Percentiles rank a stretch among this genome's conserved stretches.
Evolutionary conservation across 169 alveolate species (phyloP).

Genomic region (Nephromyces sp.): DNA sequence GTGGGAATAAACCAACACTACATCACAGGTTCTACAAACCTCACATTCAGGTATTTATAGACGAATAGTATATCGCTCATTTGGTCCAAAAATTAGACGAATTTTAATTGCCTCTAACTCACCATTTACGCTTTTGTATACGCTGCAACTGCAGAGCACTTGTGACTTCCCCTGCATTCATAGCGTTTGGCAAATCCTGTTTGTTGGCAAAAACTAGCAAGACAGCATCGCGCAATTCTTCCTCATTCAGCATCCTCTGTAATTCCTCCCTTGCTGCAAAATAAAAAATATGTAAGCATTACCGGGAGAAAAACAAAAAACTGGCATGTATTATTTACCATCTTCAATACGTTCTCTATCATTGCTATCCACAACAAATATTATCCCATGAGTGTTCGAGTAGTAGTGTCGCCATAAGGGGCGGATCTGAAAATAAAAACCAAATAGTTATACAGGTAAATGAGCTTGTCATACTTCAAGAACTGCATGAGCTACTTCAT

Average conservation of each 20-base stretch:
- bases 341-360: slow-evolving; percentile 90
- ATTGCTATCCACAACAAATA: slow-evolving; percentile 92
- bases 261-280: slow-evolving; percentile 50
- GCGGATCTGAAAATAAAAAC: slow-evolving; percentile 43
- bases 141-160: slow-evolving; percentile 84
- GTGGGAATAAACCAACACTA: no score
- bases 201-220: slow-evolving; percentile 96
- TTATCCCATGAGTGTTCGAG: slow-evolving; percentile 88
- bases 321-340: slow-evolving; percentile 51
- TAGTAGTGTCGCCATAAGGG: slow-evolving; percentile 91
- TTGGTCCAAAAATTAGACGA: no score
- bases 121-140: slow-evolving; percentile 74
- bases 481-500: no score
- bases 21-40: no score
- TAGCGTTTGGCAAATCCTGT: slow-evolving; percentile 93
- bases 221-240: slow-evolving; percentile 92
- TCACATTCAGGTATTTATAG: no score
- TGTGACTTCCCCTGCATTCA: slow-evolving; percentile 92
- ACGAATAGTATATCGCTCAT: no score
- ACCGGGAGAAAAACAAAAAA: not conserved
- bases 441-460: no score
- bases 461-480: no score
- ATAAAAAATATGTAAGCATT: not conserved
- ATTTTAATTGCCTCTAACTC: no score
- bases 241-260: slow-evolving; percentile 58